phyloP scores from a whole-genome alignment of 1,139 yeast species.

The Geotrichum aggregatum region DNA sequence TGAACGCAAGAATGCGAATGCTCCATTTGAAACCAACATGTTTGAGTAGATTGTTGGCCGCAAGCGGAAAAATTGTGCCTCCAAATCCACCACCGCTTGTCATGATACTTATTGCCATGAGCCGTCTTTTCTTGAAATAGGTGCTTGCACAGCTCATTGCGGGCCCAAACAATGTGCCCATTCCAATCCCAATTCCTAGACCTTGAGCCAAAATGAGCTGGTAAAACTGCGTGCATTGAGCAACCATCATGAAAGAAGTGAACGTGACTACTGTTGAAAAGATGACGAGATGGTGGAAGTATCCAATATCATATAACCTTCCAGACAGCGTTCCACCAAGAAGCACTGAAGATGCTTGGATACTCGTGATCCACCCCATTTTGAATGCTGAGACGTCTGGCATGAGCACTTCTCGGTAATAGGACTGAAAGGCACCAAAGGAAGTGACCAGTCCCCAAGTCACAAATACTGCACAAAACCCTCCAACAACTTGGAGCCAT shows the following conservation, averaged over 20 bases:
- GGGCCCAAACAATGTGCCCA: slow-evolving; percentile 21
- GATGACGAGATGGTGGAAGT: slow-evolving; percentile 28
- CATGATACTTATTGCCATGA: slow-evolving; percentile 52
- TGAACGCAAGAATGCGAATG: slow-evolving; percentile 41
- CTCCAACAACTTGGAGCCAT: slow-evolving; percentile 36
- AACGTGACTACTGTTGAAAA: slow-evolving; percentile 49
- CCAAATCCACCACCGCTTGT: slow-evolving; percentile 59
- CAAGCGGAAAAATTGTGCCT: slow-evolving; percentile 50
- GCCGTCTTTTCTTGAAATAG: slow-evolving; percentile 47
- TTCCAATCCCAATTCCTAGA: slow-evolving; percentile 48
- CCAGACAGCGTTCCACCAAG: slow-evolving; percentile 51
- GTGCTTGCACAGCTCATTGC: slow-evolving; percentile 17
- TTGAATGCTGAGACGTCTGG: slow-evolving; percentile 36
- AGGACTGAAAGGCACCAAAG: slow-evolving; percentile 59
- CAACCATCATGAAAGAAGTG: slow-evolving; percentile 48
- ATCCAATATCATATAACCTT: slow-evolving; percentile 40
- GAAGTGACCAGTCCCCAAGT: slow-evolving; percentile 59
- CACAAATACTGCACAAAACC: slow-evolving; percentile 49
- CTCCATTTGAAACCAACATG: slow-evolving; percentile 49
- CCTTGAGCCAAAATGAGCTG: slow-evolving; percentile 54
- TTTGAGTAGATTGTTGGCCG: slow-evolving; percentile 36
- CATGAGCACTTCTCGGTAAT: slow-evolving; percentile 49
- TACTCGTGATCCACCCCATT: slow-evolving; percentile 33
- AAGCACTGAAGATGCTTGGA: slow-evolving; percentile 40
- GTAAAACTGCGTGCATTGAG: slow-evolving; percentile 45